Conservation (phyloP, 78 protist species). For the Dictyostelium discoideum region dicty_2.7 NC_007088.5:8013001-8013500, state of each 20-base stretch:
- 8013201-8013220: neutral
- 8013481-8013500: neutral
- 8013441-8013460: neutral
- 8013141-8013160: conserved; percentile 2
- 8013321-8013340: neutral
- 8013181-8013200: conserved; percentile 24
- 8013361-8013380: neutral
- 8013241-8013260: too few relatives aligned
- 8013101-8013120: conserved; percentile 1
- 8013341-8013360: neutral
- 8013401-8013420: neutral
- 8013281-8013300: neutral
- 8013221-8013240: neutral
- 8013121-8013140: neutral
- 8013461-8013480: neutral
- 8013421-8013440: neutral
- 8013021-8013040: neutral
- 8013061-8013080: conserved; percentile 8
- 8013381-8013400: conserved; percentile 8
- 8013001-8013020: neutral
- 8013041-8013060: neutral
- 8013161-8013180: conserved; percentile 55
- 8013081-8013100: neutral
- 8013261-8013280: neutral
- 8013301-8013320: neutral